These are phyloP conservation scores for Blastomyces percursus DNA, from an alignment of 2,329 filamentous ascomycete species.

Conservation along the genomic window DNA sequence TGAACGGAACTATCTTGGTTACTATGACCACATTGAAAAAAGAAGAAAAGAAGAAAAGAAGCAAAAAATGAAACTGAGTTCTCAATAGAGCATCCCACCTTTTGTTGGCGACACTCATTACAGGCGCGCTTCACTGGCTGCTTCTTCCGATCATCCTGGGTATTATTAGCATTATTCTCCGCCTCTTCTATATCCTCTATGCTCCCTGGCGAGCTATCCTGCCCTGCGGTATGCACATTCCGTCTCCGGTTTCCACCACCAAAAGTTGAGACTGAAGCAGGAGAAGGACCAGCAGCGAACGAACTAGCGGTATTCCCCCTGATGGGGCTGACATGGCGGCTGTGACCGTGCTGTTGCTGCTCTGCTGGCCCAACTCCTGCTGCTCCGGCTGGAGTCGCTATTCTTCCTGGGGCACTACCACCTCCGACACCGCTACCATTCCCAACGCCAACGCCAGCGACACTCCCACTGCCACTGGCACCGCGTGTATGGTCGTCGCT, in stretches of 20 bases:
- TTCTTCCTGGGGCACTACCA: constrained; percentile 5
- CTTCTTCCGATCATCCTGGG: constrained; percentile 34
- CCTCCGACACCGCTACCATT: constrained; percentile 16
- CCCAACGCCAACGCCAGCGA: constrained; percentile 3
- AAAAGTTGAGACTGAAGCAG: background rate
- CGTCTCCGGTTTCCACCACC: constrained; percentile 24
- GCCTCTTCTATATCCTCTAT: constrained; percentile 34
- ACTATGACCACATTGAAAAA: no score
- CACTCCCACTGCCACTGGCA: constrained; percentile 10
- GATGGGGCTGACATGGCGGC: constrained; percentile 1
- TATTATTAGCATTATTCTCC: constrained; percentile 16
- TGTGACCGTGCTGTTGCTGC: background rate
- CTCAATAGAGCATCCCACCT: constrained; percentile 36
- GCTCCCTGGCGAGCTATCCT: constrained; percentile 40
- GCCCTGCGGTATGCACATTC: constrained; percentile 32
- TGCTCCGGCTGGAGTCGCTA: background rate
- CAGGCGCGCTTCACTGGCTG: constrained; percentile 51
- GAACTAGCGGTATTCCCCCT: constrained; percentile 3
- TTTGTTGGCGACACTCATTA: constrained; percentile 60
- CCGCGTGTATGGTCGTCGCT: constrained; percentile 12
- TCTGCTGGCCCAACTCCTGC: background rate
- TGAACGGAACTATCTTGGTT: no score
- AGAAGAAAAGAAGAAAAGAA: background rate
- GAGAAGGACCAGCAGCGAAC: constrained; percentile 4
- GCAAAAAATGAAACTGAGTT: background rate